Conservation (phyloP, 225 moss, liverwort and hornwort genomes). For the Pleurozium schreberi region DNA sequence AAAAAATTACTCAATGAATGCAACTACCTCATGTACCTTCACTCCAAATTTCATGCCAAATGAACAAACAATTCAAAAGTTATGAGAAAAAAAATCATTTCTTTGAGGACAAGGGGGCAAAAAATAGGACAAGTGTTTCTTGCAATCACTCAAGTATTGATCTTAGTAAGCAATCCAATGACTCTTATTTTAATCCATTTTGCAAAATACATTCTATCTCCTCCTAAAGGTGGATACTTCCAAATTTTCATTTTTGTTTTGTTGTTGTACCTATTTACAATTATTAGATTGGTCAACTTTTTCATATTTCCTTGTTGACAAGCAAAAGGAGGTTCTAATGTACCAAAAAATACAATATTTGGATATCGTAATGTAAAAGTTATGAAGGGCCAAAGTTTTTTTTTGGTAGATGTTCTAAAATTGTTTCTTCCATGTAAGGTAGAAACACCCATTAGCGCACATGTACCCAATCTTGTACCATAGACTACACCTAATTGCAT, state of each 20-base stretch:
- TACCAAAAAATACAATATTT: rapidly evolving
- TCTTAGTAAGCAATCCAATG: no score
- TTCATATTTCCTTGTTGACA: not conserved
- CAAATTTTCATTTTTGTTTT: rapidly evolving
- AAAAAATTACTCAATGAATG: no score
- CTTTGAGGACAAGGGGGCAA: no score
- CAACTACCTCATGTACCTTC: no score
- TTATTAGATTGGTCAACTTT: not conserved
- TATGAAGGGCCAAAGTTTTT: rapidly evolving
- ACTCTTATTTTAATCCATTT: not conserved
- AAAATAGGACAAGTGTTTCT: no score
- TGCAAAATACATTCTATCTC: not conserved
- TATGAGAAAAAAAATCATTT: no score
- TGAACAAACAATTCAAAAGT: no score
- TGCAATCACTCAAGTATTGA: no score
- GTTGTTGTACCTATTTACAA: not conserved
- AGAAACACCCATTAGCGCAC: no score
- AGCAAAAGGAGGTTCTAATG: not conserved
- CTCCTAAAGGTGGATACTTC: rapidly evolving
- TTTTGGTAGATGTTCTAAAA: not conserved
- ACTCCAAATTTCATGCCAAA: no score
- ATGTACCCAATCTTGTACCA: no score
- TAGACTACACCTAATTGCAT: no score
- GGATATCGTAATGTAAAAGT: not conserved
- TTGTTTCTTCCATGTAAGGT: not conserved